Base-by-base conservation (phyloP, 192 early-diverging fungal species). In the Kappamyces sp. region DNA sequence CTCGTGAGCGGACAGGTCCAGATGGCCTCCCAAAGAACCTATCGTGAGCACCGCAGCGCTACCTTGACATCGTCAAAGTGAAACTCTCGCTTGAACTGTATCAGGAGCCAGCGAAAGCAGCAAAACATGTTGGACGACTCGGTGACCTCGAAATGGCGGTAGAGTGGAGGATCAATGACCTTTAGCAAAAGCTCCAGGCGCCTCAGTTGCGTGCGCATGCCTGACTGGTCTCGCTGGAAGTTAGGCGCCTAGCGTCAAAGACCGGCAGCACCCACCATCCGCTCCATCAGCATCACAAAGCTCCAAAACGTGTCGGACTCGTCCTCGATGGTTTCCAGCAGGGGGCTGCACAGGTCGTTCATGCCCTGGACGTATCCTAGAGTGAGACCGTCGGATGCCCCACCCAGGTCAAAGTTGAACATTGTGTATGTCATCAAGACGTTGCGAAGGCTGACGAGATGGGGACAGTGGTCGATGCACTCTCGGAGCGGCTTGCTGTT, bases 41-140 rank as follows among this genome's bases (percentile, higher is more conserved):
- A 84, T 89, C 15, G 90, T 87, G 66, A 98, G 94, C 97, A n/a
- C n/a, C 97, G 98, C 15, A 99, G n/a, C n/a, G n/a, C 66, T 37
- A 72, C 60, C 69, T 90, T 68, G 13, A 89, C 76, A 40, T 97
- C 87, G 2, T 84, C 77, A 78, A 91, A 96, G 58, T 79, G 71
- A 60, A 98, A 97, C 70, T 99, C 97, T 47, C 97, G 85, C 70
- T 99, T 99, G 69, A 94, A 99, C 75, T 89, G 89, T 35, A 99
- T 85, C 40, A 99, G 66, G 13, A 99, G 74, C 95, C 95, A 99
- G 38, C 97, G 88, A 79, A 97, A 99, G 71, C 94, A 97, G 69
- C 87, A 93, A 65, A 99, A 99, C 61, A 99, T 77, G 70, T 99
- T 95, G 53, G 83, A 74, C 1, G 89, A 84, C 40, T 97, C 94